These are phyloP conservation scores for Irpex sp. DNA, from an alignment of 1,284 basidiomycete species.

Conservation along the genomic window DNA sequence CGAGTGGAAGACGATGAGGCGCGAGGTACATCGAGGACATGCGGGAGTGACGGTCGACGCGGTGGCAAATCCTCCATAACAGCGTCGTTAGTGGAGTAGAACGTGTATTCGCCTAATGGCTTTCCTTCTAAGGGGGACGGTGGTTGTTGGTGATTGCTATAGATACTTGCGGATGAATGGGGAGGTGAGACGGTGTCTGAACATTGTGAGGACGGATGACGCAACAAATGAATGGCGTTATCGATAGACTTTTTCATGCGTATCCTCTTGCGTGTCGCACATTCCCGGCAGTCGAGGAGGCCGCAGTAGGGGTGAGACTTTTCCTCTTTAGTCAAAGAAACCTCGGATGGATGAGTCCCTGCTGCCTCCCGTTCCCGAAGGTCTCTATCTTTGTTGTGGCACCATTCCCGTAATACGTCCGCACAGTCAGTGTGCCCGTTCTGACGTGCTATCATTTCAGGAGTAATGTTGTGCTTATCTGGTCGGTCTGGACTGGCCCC, in stretches of 20 bases:
- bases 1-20: conserved; percentile 26
- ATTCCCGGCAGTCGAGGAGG: conserved; percentile 29
- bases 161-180: conserved; percentile 19
- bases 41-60: conserved; percentile 36
- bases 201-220: conserved; percentile 34
- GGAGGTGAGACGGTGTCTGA: conserved; percentile 20
- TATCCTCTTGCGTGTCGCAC: conserved; percentile 37
- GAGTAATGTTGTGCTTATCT: conserved; percentile 87
- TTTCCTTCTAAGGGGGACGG: conserved; percentile 31
- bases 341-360: conserved; percentile 7
- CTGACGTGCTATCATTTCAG: conserved; percentile 67
- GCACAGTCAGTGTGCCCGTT: conserved; percentile 67
- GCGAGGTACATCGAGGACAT: conserved; percentile 30
- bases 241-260: conserved; percentile 64
- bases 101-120: conserved; percentile 26
- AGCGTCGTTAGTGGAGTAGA: conserved; percentile 22
- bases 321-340: conserved; percentile 19
- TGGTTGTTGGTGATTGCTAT: conserved; percentile 25
- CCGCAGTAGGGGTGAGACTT: conserved; percentile 17
- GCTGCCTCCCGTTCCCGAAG: conserved; percentile 33
- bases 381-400: conserved; percentile 56
- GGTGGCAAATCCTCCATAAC: conserved; percentile 20
- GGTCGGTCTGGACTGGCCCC: conserved; percentile 75
- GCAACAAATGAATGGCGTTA: conserved; percentile 55
- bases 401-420: conserved; percentile 52